Conservation (phyloP, 805 yeast species). For the Pichia paraexigua region DNA sequence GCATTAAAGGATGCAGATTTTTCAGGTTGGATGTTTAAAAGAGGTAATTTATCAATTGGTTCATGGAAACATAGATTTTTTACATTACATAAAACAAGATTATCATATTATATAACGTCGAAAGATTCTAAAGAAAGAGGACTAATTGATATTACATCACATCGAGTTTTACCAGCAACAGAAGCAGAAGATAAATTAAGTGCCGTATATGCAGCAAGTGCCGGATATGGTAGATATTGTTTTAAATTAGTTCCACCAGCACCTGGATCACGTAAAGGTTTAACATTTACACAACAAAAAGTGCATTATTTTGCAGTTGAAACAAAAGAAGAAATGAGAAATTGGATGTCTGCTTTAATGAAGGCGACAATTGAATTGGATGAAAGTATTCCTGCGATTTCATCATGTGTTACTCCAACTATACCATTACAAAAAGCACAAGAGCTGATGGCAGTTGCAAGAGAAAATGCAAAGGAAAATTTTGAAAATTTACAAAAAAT, state of each 20-base stretch:
- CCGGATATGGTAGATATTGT: slow-evolving; percentile 90
- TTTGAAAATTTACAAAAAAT: slow-evolving; percentile 41
- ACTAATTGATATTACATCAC: slow-evolving; percentile 90
- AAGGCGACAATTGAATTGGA: slow-evolving; percentile 95
- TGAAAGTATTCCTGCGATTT: slow-evolving; percentile 82
- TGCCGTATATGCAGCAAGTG: slow-evolving; percentile 83
- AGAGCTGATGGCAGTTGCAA: slow-evolving; percentile 71
- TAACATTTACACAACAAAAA: slow-evolving; percentile 93
- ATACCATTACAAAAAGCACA: slow-evolving; percentile 83
- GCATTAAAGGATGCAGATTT: slow-evolving; percentile 68
- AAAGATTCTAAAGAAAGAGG: slow-evolving; percentile 85
- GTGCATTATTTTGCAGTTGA: slow-evolving; percentile 96
- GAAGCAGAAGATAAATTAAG: slow-evolving; percentile 71
- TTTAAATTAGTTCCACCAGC: slow-evolving; percentile 95
- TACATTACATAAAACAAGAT: slow-evolving; percentile 83
- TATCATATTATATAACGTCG: slow-evolving; percentile 76
- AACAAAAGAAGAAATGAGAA: slow-evolving; percentile 81
- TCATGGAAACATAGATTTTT: slow-evolving; percentile 87
- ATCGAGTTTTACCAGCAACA: slow-evolving; percentile 74
- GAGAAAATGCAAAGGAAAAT: slow-evolving; percentile 59
- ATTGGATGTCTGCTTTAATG: slow-evolving; percentile 91
- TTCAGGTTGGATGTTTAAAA: slow-evolving; percentile 95
- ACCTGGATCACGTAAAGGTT: slow-evolving; percentile 91
- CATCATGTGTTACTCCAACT: slow-evolving; percentile 94
- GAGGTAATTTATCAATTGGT: slow-evolving; percentile 77